Evolutionary conservation across 805 yeast genomes (phyloP).

Genomic region (Ogataea naganishii): DNA sequence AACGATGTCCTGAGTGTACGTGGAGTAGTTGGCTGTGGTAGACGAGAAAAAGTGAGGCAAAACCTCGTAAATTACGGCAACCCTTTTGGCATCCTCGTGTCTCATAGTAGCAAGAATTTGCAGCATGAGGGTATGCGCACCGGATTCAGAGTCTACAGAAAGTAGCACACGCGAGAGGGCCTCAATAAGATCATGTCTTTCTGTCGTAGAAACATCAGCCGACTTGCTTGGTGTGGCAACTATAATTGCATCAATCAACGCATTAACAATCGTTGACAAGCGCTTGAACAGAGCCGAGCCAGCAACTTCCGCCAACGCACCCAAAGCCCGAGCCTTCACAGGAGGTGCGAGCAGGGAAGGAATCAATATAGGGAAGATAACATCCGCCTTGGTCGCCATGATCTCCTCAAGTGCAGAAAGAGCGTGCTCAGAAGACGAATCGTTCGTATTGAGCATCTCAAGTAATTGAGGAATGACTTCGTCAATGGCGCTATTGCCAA

Average conservation of each 20-base stretch:
- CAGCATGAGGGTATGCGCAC: slow-evolving; percentile 77
- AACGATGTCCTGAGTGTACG: slow-evolving; percentile 70
- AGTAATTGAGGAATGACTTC: slow-evolving; percentile 81
- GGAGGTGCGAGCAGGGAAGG: slow-evolving; percentile 82
- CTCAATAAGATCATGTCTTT: slow-evolving; percentile 28
- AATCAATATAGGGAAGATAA: slow-evolving; percentile 86
- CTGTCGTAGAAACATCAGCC: slow-evolving; percentile 27
- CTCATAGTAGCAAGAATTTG: slow-evolving; percentile 70
- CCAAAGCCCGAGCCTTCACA: slow-evolving; percentile 81
- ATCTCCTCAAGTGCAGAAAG: slow-evolving; percentile 84
- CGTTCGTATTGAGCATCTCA: slow-evolving; percentile 43
- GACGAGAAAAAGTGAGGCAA: slow-evolving; percentile 63
- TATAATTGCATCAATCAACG: slow-evolving; percentile 56
- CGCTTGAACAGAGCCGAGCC: slow-evolving; percentile 73
- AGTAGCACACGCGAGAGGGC: slow-evolving; percentile 65
- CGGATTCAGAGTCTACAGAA: slow-evolving; percentile 69
- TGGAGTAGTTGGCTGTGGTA: slow-evolving; percentile 59
- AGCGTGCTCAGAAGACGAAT: slow-evolving; percentile 59
- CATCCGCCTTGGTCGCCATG: slow-evolving; percentile 83
- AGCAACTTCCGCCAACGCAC: slow-evolving; percentile 83
- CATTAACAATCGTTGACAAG: slow-evolving; percentile 62
- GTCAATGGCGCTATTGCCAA: slow-evolving; percentile 83
- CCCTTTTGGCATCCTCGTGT: slow-evolving; percentile 59
- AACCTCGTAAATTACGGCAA: slow-evolving; percentile 56
- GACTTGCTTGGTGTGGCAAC: slow-evolving; percentile 19